phyloP scores from a whole-genome alignment of 2,329 filamentous ascomycete genomes.

The Pestalotiopsis sp. region DNA sequence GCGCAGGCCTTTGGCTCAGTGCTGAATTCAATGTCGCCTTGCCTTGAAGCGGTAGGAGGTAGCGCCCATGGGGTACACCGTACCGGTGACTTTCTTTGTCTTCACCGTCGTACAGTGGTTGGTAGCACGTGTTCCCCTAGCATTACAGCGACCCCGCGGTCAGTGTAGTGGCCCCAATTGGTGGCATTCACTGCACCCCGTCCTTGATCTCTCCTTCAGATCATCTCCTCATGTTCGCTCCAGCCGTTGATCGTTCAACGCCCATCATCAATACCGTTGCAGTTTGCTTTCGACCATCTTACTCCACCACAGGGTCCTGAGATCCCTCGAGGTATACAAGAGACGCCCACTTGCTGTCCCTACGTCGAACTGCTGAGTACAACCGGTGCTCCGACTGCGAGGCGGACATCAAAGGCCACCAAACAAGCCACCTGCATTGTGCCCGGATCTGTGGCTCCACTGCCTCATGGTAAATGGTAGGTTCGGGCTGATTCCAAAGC shows the following conservation, averaged over 20 bases:
- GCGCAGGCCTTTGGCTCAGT: too few relatives aligned
- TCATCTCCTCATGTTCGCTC: background rate
- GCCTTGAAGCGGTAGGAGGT: too few relatives aligned
- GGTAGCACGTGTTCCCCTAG: background rate
- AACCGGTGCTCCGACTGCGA: background rate
- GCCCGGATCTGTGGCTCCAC: background rate
- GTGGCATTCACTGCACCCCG: background rate
- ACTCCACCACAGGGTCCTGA: background rate
- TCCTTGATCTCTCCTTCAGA: background rate
- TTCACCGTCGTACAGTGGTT: background rate
- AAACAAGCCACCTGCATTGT: background rate
- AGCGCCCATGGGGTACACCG: too few relatives aligned
- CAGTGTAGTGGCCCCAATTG: background rate
- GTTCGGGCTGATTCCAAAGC: background rate
- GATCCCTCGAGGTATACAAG: background rate
- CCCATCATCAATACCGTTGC: background rate
- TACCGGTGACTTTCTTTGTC: too few relatives aligned
- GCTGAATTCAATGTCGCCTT: too few relatives aligned
- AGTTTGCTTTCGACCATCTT: background rate
- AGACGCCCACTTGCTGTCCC: background rate
- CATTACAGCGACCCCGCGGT: background rate
- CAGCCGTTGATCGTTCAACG: background rate
- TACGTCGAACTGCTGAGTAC: background rate
- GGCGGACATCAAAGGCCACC: background rate
- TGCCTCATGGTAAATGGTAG: slow-evolving; percentile 13